phyloP scores from a whole-genome alignment of 257 asterid species.

The Leptodermis oblonga region DNA sequence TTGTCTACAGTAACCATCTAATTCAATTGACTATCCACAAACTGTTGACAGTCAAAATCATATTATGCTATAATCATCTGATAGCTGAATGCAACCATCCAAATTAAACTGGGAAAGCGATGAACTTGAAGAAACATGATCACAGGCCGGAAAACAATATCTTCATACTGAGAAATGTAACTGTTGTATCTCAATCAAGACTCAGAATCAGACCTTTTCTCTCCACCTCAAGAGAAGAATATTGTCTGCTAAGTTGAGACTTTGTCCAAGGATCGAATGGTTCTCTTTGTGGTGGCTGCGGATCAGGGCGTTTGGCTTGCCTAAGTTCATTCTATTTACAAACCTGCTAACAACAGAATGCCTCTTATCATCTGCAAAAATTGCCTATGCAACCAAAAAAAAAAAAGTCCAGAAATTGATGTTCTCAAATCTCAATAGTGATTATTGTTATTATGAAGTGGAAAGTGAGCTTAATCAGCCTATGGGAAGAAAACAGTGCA shows the following conservation, averaged over 20 bases:
- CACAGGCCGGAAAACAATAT: too few species aligned
- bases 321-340: slow-evolving; percentile 33
- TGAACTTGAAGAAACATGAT: too few species aligned
- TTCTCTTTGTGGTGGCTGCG: too few species aligned
- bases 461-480: too few species aligned
- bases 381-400: neutral
- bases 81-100: neutral
- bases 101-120: too few species aligned
- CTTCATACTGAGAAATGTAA: neutral
- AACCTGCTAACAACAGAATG: slow-evolving; percentile 41
- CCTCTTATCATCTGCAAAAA: neutral
- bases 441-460: too few species aligned
- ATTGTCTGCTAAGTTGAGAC: too few species aligned
- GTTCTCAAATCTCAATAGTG: neutral
- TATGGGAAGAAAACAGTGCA: neutral
- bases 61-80: neutral
- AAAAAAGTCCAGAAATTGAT: neutral
- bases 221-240: slow-evolving; percentile 4
- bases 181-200: slow-evolving; percentile 22
- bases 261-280: too few species aligned
- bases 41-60: neutral
- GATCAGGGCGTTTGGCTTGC: too few species aligned
- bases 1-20: neutral
- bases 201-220: slow-evolving; percentile 45
- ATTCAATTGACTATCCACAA: too few species aligned